A percentile compares a stretch with the other conserved stretches of the same genome.
Evolutionary conservation across 192 early-diverging fungal species (phyloP).

Genomic region (Podila clonocystis): DNA sequence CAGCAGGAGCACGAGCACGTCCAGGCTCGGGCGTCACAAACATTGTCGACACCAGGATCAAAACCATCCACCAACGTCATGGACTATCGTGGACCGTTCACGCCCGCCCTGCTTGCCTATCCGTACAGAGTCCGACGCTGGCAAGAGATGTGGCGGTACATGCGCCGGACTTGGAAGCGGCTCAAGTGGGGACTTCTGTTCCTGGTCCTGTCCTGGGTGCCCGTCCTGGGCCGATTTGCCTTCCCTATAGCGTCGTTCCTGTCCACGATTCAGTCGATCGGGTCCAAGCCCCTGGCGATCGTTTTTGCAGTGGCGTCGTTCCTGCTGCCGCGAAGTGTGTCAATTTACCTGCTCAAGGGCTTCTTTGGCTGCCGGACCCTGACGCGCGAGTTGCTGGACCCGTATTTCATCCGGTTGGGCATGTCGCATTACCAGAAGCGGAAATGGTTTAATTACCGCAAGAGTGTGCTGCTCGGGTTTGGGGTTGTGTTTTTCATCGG

Average conservation of each 20-base stretch:
- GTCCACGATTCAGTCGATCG: slow-evolving; percentile 56
- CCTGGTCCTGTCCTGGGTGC: slow-evolving; percentile 59
- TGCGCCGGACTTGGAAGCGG: slow-evolving; percentile 55
- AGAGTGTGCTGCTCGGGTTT: slow-evolving; percentile 68
- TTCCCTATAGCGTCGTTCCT: slow-evolving; percentile 62
- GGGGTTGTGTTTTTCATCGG: slow-evolving; percentile 63
- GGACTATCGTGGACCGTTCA: slow-evolving; percentile 52
- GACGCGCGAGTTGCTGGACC: slow-evolving; percentile 69
- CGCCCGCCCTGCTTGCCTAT: slow-evolving; percentile 43
- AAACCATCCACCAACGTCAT: slow-evolving; percentile 34
- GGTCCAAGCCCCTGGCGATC: slow-evolving; percentile 53
- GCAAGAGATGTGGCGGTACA: slow-evolving; percentile 62
- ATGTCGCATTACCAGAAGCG: slow-evolving; percentile 58
- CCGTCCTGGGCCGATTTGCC: slow-evolving; percentile 62
- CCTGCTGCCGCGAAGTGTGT: slow-evolving; percentile 51
- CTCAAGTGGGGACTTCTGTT: slow-evolving; percentile 52
- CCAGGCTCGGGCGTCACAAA: slow-evolving; percentile 10
- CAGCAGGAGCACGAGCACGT: slow-evolving; percentile 51
- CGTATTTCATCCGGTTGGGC: slow-evolving; percentile 66
- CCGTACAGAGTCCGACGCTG: slow-evolving; percentile 52
- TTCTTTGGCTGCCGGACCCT: slow-evolving; percentile 62
- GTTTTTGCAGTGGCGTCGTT: slow-evolving; percentile 51
- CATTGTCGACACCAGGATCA: slow-evolving; percentile 8
- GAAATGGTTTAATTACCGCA: slow-evolving; percentile 65
- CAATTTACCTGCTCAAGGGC: slow-evolving; percentile 53